These are phyloP conservation scores for Cephalotrichum gorgonifer DNA, from an alignment of 2,329 filamentous ascomycete species.

Conservation along the genomic window DNA sequence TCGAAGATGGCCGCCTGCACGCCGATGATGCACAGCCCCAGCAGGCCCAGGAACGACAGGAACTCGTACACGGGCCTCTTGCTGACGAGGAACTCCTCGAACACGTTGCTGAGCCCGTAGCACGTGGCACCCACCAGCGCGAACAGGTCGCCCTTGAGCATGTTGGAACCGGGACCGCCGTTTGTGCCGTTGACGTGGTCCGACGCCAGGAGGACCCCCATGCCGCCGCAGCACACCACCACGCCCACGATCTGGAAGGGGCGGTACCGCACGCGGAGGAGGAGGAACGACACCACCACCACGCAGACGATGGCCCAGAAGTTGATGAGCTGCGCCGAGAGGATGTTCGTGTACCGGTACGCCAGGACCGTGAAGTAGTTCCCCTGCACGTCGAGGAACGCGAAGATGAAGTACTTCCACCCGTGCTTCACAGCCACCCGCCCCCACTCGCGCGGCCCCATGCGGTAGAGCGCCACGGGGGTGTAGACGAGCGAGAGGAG, in stretches of 20 bases:
- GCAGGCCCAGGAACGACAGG: conserved; percentile 80
- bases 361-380: conserved; percentile 98
- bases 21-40: conserved; percentile 84
- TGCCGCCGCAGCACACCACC: conserved; percentile 80
- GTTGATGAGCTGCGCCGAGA: conserved; percentile 91
- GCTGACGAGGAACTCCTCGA: conserved; percentile 89
- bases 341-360: conserved; percentile 83
- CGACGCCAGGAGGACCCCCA: conserved; percentile 74
- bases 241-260: conserved; percentile 78
- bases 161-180: conserved; percentile 55
- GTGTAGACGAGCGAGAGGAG: conserved; percentile 77
- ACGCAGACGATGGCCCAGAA: conserved; percentile 98
- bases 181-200: conserved; percentile 76
- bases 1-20: conserved; percentile 89
- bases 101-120: conserved; percentile 84
- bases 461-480: conserved; percentile 64
- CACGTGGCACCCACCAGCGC: conserved; percentile 79
- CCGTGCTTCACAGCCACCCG: conserved; percentile 58
- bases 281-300: conserved; percentile 69
- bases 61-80: conserved; percentile 87
- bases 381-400: conserved; percentile 88
- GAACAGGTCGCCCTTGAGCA: conserved; percentile 87
- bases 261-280: conserved; percentile 86
- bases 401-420: conserved; percentile 90
- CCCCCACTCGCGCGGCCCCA: conserved; percentile 63